phyloP scores from a whole-genome alignment of 352 stramenopile species.

The Phytophthora litchii region DNA sequence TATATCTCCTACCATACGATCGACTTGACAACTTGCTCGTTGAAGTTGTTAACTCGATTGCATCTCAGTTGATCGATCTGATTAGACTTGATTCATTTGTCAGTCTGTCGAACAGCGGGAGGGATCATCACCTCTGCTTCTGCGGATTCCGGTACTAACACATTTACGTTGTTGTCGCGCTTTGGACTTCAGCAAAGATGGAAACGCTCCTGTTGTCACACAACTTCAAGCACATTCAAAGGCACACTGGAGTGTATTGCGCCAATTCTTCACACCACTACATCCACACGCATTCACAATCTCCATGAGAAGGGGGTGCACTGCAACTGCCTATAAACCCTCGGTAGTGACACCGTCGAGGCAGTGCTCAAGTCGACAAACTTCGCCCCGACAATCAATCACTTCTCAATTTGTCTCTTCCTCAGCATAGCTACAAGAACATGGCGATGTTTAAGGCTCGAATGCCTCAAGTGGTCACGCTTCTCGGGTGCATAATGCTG shows the following conservation, averaged over 20 bases:
- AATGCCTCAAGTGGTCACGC: conserved; percentile 4
- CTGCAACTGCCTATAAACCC: neutral
- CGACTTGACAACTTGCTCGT: conserved; percentile 17
- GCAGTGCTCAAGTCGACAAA: neutral
- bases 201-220: conserved; percentile 12
- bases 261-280: neutral
- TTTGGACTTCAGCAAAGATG: conserved; percentile 23
- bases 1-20: neutral
- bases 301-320: conserved; percentile 2
- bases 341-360: neutral
- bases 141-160: no score
- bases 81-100: conserved; percentile 23
- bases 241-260: conserved; percentile 12
- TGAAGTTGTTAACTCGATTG: conserved; percentile 22
- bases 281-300: no score
- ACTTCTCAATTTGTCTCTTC: conserved; percentile 27
- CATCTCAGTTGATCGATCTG: conserved; percentile 2
- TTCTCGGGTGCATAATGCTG: conserved; percentile 15
- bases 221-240: conserved; percentile 17
- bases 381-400: neutral
- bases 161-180: conserved; percentile 6
- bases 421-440: conserved; percentile 12
- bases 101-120: conserved; percentile 19
- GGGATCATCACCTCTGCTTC: no score
- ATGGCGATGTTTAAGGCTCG: conserved; percentile 23